A percentile compares a stretch with the other conserved stretches of the same genome.
Conservation (phyloP, 1,284 basidiomycete genomes). For the Moesziomyces aphidis region DNA sequence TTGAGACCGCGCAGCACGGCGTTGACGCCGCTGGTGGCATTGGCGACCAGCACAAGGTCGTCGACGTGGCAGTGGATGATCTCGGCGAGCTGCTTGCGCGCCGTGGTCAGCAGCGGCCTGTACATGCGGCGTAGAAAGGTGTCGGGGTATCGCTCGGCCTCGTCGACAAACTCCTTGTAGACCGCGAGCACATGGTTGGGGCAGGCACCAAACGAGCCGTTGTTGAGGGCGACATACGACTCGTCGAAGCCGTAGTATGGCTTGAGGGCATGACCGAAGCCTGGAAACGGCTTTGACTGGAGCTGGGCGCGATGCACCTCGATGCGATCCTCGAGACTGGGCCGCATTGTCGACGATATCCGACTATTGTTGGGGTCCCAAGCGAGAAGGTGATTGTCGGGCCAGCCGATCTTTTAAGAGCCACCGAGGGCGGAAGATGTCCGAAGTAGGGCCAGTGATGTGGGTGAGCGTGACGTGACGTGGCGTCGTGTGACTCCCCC, state of each 20-base stretch:
- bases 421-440: no score
- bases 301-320: slow-evolving; percentile 15
- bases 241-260: slow-evolving; percentile 36
- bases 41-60: slow-evolving; percentile 64
- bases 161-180: slow-evolving; percentile 20
- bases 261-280: slow-evolving; percentile 32
- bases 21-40: slow-evolving; percentile 66
- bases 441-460: no score
- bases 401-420: background rate
- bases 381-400: background rate
- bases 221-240: slow-evolving; percentile 40
- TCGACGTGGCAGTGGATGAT: slow-evolving; percentile 19
- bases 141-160: slow-evolving; percentile 35
- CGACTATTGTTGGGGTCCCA: no score
- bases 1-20: slow-evolving; percentile 56
- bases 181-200: slow-evolving; percentile 37
- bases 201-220: slow-evolving; percentile 44
- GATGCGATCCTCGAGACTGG: slow-evolving; percentile 18
- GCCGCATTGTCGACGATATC: background rate
- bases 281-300: slow-evolving; percentile 25
- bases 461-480: no score
- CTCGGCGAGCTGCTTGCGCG: slow-evolving; percentile 21
- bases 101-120: slow-evolving; percentile 11
- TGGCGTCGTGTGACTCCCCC: no score
- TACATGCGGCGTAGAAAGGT: slow-evolving; percentile 29